Conservation (phyloP, 1,139 yeast species). For the Debaryomyces nepalensis region DNA sequence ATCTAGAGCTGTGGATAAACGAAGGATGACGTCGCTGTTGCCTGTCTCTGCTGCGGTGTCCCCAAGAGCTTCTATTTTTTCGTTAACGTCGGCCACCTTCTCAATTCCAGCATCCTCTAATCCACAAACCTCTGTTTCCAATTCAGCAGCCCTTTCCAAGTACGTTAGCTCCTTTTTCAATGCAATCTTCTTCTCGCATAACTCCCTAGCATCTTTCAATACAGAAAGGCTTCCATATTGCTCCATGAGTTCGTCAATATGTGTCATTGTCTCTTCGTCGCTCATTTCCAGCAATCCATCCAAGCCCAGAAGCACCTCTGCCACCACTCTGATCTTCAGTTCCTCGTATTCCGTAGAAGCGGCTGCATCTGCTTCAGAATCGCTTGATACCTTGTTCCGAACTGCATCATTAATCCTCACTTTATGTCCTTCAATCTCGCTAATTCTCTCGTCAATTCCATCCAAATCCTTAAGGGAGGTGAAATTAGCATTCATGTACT, state of each 20-base stretch:
- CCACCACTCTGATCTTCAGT: conserved; percentile 18
- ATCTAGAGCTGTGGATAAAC: conserved; percentile 1
- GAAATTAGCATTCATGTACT: conserved; percentile 34
- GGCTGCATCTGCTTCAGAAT: conserved; percentile 7
- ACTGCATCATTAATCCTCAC: conserved; percentile 18
- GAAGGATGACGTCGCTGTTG: background rate
- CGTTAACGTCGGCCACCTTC: background rate
- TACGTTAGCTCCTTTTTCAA: conserved; percentile 1
- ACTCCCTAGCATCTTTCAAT: conserved; percentile 10
- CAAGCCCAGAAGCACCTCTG: background rate
- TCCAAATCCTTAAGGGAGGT: conserved; percentile 34
- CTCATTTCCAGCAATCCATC: background rate
- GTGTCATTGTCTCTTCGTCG: conserved; percentile 16
- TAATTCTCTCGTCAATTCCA: conserved; percentile 25
- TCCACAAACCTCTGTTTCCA: conserved; percentile 7
- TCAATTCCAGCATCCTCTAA: conserved; percentile 7
- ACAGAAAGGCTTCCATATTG: conserved; percentile 21
- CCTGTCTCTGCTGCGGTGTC: background rate
- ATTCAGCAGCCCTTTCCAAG: conserved; percentile 8
- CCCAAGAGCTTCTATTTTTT: background rate
- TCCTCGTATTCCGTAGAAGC: conserved; percentile 12
- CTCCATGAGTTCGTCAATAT: conserved; percentile 23
- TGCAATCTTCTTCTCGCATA: conserved; percentile 2
- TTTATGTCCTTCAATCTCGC: conserved; percentile 24
- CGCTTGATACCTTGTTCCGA: background rate